Conservation (phyloP, 108 stramenopile genomes). For the Heterococcus sp. region DNA sequence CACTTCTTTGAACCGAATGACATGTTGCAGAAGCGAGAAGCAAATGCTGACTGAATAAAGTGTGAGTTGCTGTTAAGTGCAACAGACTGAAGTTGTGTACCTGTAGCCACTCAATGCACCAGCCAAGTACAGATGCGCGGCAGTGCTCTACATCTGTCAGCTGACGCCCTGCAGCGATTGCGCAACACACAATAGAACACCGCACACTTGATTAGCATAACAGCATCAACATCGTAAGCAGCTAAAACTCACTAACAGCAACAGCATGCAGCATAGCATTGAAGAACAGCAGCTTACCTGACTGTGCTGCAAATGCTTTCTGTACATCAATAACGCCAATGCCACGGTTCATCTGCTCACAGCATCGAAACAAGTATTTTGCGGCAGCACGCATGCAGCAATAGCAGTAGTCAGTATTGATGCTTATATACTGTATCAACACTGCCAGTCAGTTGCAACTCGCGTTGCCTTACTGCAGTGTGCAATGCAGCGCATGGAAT, state of each 20-base stretch:
- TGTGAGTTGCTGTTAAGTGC: too few species aligned
- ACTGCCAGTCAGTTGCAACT: too few species aligned
- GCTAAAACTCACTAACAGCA: constrained; percentile 41
- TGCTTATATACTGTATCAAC: too few species aligned
- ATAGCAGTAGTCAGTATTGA: too few species aligned
- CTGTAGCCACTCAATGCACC: constrained; percentile 67
- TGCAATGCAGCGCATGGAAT: too few species aligned
- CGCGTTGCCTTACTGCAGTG: too few species aligned
- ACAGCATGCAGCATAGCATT: constrained; percentile 59
- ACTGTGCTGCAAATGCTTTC: constrained; percentile 19
- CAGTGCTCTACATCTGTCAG: constrained; percentile 29
- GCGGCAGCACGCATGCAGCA: too few species aligned
- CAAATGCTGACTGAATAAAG: too few species aligned
- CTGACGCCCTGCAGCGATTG: background rate
- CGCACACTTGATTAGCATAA: background rate
- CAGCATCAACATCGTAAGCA: background rate
- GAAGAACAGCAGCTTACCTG: constrained; percentile 47
- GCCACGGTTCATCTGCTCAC: constrained; percentile 58
- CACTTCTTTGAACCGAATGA: too few species aligned
- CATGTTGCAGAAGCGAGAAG: too few species aligned
- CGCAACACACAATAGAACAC: background rate
- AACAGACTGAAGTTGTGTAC: too few species aligned
- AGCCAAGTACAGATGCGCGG: constrained; percentile 71
- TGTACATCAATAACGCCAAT: constrained; percentile 46
- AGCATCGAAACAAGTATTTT: too few species aligned